A percentile compares a stretch with the other conserved stretches of the same genome.
Conservation (phyloP, 1,284 basidiomycete genomes). For the Cutaneotrichosporon mucoides region DNA sequence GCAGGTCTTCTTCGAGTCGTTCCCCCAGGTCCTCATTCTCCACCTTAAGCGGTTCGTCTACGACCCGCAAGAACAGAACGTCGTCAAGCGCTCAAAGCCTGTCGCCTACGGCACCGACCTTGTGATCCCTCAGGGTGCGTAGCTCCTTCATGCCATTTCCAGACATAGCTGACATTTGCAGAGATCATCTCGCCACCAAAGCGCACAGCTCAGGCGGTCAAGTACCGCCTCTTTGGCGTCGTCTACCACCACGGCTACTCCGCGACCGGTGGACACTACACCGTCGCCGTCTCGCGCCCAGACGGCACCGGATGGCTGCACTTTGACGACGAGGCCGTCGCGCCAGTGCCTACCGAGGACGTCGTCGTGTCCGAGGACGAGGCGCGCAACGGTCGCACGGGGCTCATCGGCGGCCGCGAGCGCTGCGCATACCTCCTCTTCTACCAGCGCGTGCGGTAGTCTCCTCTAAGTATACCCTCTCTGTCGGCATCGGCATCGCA, state of each 20-base stretch:
- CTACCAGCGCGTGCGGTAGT: constrained; percentile 55
- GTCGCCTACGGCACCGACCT: constrained; percentile 74
- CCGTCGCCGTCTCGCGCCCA: constrained; percentile 81
- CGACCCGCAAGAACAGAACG: constrained; percentile 58
- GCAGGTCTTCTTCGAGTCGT: constrained; percentile 76
- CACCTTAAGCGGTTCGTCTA: constrained; percentile 93
- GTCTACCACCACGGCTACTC: constrained; percentile 91
- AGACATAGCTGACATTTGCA: constrained; percentile 26
- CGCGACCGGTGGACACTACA: constrained; percentile 93
- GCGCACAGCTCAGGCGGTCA: constrained; percentile 53
- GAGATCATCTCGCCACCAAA: constrained; percentile 65
- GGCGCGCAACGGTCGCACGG: constrained; percentile 56
- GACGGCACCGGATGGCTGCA: constrained; percentile 69
- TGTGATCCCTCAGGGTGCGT: constrained; percentile 65
- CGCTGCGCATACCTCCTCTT: constrained; percentile 79
- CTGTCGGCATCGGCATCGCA: neutral
- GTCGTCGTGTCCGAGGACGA: constrained; percentile 60
- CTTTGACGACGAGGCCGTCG: constrained; percentile 88
- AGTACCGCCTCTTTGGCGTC: constrained; percentile 84
- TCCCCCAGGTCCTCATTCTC: constrained; percentile 81
- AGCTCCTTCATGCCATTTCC: neutral
- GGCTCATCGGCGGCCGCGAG: constrained; percentile 46
- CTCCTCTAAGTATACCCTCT: too few species aligned
- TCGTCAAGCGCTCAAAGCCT: constrained; percentile 79
- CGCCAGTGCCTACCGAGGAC: constrained; percentile 69